phyloP scores from a whole-genome alignment of 2,329 filamentous ascomycete genomes.

The Colletotrichum plurivorum region DNA sequence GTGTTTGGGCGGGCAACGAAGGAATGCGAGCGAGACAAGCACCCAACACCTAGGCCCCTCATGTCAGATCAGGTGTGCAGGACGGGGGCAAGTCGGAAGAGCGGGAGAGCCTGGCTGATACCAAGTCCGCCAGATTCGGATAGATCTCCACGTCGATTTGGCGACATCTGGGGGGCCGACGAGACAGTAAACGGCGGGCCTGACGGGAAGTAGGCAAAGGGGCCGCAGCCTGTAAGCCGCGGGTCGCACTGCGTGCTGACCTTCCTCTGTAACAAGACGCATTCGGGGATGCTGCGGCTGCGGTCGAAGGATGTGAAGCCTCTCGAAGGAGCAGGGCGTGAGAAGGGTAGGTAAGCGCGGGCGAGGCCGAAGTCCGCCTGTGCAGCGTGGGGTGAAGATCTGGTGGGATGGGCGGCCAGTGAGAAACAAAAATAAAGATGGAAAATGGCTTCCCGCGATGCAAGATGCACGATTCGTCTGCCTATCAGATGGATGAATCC shows the following conservation, averaged over 20 bases:
- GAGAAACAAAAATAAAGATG: neutral
- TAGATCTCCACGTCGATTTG: conserved; percentile 18
- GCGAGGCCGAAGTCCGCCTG: conserved; percentile 10
- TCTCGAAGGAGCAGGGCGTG: neutral
- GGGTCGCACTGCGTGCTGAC: neutral
- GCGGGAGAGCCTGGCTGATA: neutral
- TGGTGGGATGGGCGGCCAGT: neutral
- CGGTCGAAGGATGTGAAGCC: conserved; percentile 1
- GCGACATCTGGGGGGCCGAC: conserved; percentile 10
- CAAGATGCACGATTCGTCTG: neutral
- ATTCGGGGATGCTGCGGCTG: neutral
- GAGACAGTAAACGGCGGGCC: neutral
- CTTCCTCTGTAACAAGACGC: no score
- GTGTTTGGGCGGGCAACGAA: no score
- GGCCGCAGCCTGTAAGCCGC: conserved; percentile 11
- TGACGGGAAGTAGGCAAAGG: conserved; percentile 10
- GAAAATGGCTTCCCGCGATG: neutral
- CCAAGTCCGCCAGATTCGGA: neutral
- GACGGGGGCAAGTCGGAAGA: conserved; percentile 7
- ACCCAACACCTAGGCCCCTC: conserved; percentile 1
- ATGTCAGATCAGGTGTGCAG: conserved; percentile 29
- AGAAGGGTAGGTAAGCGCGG: neutral
- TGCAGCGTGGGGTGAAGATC: neutral
- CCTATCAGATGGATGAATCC: no score
- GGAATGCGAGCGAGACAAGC: neutral